phyloP scores from a whole-genome alignment of 192 early-diverging fungal species.

The Coemansia sp. region DNA sequence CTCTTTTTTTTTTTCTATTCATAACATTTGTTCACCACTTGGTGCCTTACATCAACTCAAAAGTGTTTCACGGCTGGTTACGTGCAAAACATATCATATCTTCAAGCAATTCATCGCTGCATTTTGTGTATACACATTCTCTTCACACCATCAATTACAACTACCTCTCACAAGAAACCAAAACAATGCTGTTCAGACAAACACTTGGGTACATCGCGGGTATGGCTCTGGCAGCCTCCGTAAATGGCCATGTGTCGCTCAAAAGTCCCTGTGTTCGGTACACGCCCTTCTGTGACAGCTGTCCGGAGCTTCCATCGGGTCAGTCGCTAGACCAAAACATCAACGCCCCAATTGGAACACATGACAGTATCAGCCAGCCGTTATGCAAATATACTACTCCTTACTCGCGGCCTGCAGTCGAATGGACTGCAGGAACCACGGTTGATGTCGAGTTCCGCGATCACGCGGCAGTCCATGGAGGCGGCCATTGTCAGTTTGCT shows the following conservation, averaged over 20 bases:
- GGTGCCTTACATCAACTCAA: conserved; percentile 1
- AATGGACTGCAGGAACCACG: conserved; percentile 52
- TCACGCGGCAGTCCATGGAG: conserved; percentile 58
- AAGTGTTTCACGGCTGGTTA: conserved; percentile 1
- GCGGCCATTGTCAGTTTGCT: conserved; percentile 71
- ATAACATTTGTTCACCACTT: not conserved
- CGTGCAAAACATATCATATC: not conserved
- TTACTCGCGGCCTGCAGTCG: conserved; percentile 35
- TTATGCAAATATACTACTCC: conserved; percentile 49
- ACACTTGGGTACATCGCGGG: not conserved
- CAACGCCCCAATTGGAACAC: conserved; percentile 41
- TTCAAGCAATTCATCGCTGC: conserved; percentile 1
- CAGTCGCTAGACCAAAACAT: conserved; percentile 42
- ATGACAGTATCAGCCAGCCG: conserved; percentile 33
- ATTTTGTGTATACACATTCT: not conserved
- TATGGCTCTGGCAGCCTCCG: conserved; percentile 11
- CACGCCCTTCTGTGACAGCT: conserved; percentile 41
- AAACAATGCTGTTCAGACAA: not conserved
- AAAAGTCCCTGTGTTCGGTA: conserved; percentile 43
- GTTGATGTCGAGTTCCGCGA: conserved; percentile 51
- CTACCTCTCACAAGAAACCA: not conserved
- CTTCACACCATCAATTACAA: not conserved
- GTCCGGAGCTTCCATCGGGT: conserved; percentile 32
- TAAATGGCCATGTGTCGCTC: conserved; percentile 33
- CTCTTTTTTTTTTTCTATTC: conserved; percentile 7